A percentile compares a stretch with the other conserved stretches of the same genome.
Evolutionary conservation across 2,329 filamentous ascomycete species (phyloP).

Genomic region (Aspergillus melleus): DNA sequence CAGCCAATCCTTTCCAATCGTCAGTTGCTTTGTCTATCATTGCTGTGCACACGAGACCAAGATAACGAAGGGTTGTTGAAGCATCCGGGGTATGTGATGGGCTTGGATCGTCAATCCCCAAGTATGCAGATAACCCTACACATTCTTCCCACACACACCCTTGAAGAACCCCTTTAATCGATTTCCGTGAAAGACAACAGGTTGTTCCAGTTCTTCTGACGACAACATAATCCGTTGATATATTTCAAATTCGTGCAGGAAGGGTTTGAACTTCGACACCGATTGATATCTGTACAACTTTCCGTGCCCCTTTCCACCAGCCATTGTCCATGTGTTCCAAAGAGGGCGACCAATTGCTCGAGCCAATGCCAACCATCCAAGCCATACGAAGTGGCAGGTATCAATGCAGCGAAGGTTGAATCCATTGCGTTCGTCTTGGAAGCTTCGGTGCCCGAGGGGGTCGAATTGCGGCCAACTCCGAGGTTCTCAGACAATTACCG

Average conservation of each 20-base stretch:
- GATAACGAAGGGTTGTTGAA: constrained; percentile 2
- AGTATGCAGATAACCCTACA: constrained; percentile 18
- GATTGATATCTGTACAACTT: constrained; percentile 4
- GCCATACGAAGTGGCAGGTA: neutral
- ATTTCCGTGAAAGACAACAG: constrained; percentile 2
- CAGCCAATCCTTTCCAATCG: constrained; percentile 6
- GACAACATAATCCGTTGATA: constrained; percentile 8
- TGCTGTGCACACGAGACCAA: constrained; percentile 5
- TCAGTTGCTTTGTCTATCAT: neutral
- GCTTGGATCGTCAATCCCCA: constrained; percentile 14
- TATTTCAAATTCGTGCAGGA: constrained; percentile 8
- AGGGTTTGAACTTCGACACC: constrained; percentile 2
- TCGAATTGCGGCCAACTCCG: constrained; percentile 8
- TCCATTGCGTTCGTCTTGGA: neutral
- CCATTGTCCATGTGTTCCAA: neutral
- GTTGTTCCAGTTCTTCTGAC: constrained; percentile 5
- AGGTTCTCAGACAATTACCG: constrained; percentile 13
- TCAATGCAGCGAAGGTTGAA: neutral
- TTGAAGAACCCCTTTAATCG: constrained; percentile 14
- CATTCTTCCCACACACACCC: constrained; percentile 15
- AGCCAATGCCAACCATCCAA: neutral
- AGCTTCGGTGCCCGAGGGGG: neutral
- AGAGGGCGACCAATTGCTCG: neutral
- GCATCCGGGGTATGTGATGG: constrained; percentile 16
- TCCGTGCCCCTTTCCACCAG: neutral